A percentile compares a stretch with the other conserved stretches of the same genome.
Conservation (phyloP, 139 green algal species). For the Helicosporidium sp. region DNA sequence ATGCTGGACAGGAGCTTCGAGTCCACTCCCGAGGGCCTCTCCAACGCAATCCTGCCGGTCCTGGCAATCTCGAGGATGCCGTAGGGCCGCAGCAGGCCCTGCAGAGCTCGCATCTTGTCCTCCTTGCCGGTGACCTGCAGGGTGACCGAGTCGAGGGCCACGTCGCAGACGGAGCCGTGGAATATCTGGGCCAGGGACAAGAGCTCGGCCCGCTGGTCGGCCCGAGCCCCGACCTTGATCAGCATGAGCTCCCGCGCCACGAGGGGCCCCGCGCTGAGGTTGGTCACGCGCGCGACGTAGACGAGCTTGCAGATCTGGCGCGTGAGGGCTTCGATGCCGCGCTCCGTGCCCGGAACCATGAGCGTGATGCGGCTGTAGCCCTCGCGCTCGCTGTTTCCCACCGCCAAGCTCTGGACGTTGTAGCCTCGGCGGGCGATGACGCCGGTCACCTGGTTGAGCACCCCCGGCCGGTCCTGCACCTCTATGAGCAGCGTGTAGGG, state of each 20-base stretch:
- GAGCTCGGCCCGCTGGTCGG: slow-evolving; percentile 55
- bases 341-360: slow-evolving; percentile 62
- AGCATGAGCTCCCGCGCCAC: slow-evolving; percentile 82
- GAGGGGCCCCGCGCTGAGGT: slow-evolving; percentile 58
- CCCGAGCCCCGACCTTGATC: slow-evolving; percentile 66
- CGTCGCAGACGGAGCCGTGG: slow-evolving; percentile 59
- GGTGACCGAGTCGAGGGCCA: slow-evolving; percentile 53
- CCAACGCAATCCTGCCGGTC: slow-evolving; percentile 66
- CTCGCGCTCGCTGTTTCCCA: slow-evolving; percentile 61
- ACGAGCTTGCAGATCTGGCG: slow-evolving; percentile 84
- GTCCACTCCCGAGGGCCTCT: slow-evolving; percentile 67
- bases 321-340: slow-evolving; percentile 61
- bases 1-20: slow-evolving; percentile 38
- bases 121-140: slow-evolving; percentile 78
- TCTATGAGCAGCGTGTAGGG: slow-evolving; percentile 72
- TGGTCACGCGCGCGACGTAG: slow-evolving; percentile 48
- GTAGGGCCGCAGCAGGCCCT: slow-evolving; percentile 61
- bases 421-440: slow-evolving; percentile 90
- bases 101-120: slow-evolving; percentile 72
- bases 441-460: slow-evolving; percentile 87
- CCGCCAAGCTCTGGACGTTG: slow-evolving; percentile 89
- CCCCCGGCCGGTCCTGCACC: slow-evolving; percentile 71
- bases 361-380: slow-evolving; percentile 76
- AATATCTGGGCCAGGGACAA: slow-evolving; percentile 76
- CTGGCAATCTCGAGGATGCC: slow-evolving; percentile 78